phyloP scores from a whole-genome alignment of 495 filamentous ascomycete species.

The Podospora anserina region DNA sequence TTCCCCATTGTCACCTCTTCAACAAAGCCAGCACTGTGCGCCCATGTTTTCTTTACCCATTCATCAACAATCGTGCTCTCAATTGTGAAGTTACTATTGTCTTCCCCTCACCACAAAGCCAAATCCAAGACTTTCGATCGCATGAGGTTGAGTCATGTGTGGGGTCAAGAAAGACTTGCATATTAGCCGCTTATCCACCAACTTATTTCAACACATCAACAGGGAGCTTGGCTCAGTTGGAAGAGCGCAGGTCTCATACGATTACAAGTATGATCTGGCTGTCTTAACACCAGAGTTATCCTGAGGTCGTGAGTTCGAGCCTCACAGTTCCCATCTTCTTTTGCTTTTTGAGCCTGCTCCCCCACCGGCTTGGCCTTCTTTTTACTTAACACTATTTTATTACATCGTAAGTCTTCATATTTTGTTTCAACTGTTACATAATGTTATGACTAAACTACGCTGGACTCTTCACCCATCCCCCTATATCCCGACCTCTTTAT shows the following conservation, averaged over 20 bases:
- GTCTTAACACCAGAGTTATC: slow-evolving; percentile 17
- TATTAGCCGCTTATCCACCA: background rate
- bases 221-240: slow-evolving; percentile 26
- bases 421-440: background rate
- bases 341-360: background rate
- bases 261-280: slow-evolving; percentile 19
- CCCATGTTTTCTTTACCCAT: too few relatives aligned
- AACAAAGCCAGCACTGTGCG: too few relatives aligned
- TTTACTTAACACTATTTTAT: too few relatives aligned
- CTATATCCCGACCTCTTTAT: background rate
- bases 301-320: slow-evolving; percentile 26
- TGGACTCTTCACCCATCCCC: background rate
- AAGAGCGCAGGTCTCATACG: slow-evolving; percentile 27
- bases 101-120: background rate
- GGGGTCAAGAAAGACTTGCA: background rate
- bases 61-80: background rate
- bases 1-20: too few relatives aligned
- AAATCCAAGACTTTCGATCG: background rate
- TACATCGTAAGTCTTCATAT: too few relatives aligned
- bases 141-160: background rate
- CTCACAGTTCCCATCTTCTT: slow-evolving; percentile 20
- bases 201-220: background rate
- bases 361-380: background rate
- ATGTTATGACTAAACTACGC: background rate
- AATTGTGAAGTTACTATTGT: background rate